Conservation (phyloP, 345 rosid species). For the Heritiera littoralis region DNA sequence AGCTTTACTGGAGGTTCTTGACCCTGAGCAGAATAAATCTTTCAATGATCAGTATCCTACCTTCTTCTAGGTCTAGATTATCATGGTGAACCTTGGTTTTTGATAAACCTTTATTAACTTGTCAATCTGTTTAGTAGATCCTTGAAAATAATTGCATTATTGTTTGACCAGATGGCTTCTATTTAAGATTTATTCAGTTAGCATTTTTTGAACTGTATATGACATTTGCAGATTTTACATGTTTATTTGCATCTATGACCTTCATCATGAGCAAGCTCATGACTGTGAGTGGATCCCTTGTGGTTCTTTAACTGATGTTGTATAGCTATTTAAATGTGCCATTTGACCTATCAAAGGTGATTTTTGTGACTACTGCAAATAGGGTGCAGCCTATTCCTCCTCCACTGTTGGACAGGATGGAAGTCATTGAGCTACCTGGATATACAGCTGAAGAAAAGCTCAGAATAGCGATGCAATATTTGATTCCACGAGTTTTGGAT, state of each 20-base stretch:
- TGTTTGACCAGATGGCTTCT: not conserved
- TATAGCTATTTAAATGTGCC: slow-evolving; percentile 95
- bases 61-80: slow-evolving; percentile 19
- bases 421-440: slow-evolving; percentile 96
- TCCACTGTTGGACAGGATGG: slow-evolving; percentile 94
- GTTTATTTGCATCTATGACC: slow-evolving; percentile 14
- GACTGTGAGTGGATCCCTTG: slow-evolving; percentile 9
- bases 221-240: slow-evolving; percentile 8
- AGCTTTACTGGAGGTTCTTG: slow-evolving; percentile 98
- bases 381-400: slow-evolving; percentile 95
- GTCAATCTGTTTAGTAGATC: not conserved
- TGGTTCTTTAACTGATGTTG: slow-evolving; percentile 54
- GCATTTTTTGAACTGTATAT: not conserved
- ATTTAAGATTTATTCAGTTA: not conserved
- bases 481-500: slow-evolving; percentile 94
- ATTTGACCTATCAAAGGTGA: slow-evolving; percentile 92
- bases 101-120: not conserved
- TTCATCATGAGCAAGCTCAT: not conserved
- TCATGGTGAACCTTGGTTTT: slow-evolving; percentile 12
- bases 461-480: slow-evolving; percentile 83
- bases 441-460: slow-evolving; percentile 97
- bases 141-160: not conserved
- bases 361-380: slow-evolving; percentile 96
- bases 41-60: slow-evolving; percentile 98
- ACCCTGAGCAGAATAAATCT: slow-evolving; percentile 90